Evolutionary conservation across 2,329 filamentous ascomycete genomes (phyloP), one percentile per base, ranked within the genome.

Genomic region (Gaeumannomyces tritici): DNA sequence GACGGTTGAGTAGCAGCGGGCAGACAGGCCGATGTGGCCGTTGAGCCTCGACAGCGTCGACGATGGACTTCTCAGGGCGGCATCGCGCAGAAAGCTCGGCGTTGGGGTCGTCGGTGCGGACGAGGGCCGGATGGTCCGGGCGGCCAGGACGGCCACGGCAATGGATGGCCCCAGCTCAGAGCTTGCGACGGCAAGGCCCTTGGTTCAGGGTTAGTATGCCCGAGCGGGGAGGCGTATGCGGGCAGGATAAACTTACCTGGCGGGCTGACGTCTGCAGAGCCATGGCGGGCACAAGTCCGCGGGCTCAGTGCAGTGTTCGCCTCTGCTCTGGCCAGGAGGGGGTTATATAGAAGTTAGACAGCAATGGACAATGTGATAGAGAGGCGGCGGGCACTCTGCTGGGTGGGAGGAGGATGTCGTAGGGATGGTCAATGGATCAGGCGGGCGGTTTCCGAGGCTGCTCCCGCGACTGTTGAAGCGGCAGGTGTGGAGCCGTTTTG

Each of bases 101-200:
- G n/a, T 27, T 9, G n/a, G 1, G 18, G 12, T 27, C 55, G 64
- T 61, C 27, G 31, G 31, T 7, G 31, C 12, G 1, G 58, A 35
- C 29, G 64, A 61, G 12, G 66, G 64, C 15, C 68, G 61, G 54
- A 60, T 67, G 66, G 69, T 69, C 68, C 73, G 77, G 11, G 78
- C 73, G 26, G 73, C 64, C 62, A 72, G 69, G 21, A 79, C 64
- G 15, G 74, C 74, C 64, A 73, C 78, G 61, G 73, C 71, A 64
- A 80, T 72, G 57, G 78, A 79, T 62, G 79, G 78, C 76, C 77
- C 77, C 61, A 80, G 66, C 51, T 79, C 78, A 60, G 77, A 70
- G 9, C 75, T 75, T 64, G 73, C 75, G 59, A 75, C 75, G 65
- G 75, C 76, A 68, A 80, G 73, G 66, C 72, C 75, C 76, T 76